Base-by-base conservation (phyloP, 805 yeast genomes). In the Candida maris region DNA sequence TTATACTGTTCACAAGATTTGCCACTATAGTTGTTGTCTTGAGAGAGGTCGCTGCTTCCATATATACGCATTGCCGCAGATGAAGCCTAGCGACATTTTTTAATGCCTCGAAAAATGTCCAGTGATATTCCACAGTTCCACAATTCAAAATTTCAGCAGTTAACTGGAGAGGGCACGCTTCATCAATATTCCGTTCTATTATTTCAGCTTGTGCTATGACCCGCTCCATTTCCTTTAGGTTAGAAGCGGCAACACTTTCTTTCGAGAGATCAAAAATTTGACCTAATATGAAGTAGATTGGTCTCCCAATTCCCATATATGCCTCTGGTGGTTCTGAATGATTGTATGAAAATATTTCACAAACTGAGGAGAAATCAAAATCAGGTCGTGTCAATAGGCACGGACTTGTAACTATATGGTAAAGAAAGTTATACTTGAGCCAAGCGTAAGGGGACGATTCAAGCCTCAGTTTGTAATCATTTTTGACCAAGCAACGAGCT, bases 371-470 rank as follows among this genome's bases (percentile, higher is more conserved):
- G 15, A 38, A 21, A 4, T 27, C 19, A 9, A 33, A 19, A 8
- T 22, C 23, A 4, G 37, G 12, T 4, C 16, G 16, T 14, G 34
- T 5, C 13, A 38, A 26, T 3, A 33, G 15, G 19, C 34, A 33
- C 7, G 37, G 41, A 29, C 41, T 38, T 3, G 41, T 38, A 4
- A 34, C 30, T 12, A 22, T 34, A 29, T 38, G 41, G 34, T 38
- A 38, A 15, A 38, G 16, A 18, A 38, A 23, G 24, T 38, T 38
- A 12, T 33, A 34, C 21, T 23, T 33, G 6, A 38, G 25, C 41
- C 38, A 38, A 16, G 27, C 6, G 16, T 34, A 34, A 6, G 18
- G 28, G 5, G 35, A 18, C 5, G 41, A 26, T 16, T 20, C 28
- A 7, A 26, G 9, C 17, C 24, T 19, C 13, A 4, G 17, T 9